phyloP scores from a whole-genome alignment of 148 eudicot genomes.

The Suaeda aralocaspica region DNA sequence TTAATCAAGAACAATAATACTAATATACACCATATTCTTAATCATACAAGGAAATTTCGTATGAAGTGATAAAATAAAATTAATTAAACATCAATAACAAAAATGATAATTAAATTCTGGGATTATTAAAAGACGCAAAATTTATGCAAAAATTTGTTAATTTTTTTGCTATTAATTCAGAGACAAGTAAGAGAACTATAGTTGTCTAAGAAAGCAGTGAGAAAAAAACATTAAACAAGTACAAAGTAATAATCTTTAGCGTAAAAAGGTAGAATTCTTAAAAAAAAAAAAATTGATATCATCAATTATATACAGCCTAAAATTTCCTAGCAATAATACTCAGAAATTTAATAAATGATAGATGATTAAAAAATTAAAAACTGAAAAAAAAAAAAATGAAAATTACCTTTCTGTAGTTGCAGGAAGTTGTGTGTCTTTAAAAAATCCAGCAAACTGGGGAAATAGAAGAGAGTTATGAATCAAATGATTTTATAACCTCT shows the following conservation, averaged over 20 bases:
- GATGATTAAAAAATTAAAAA: neutral
- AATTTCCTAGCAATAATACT: neutral
- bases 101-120: no score
- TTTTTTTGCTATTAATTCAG: no score
- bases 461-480: neutral
- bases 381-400: neutral
- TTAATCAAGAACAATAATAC: neutral
- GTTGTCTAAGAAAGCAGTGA: neutral
- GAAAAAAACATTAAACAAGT: no score
- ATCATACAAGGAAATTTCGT: no score
- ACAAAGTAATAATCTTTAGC: neutral
- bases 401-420: slow-evolving; percentile 8
- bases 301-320: neutral
- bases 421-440: neutral
- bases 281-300: neutral
- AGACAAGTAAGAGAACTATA: neutral
- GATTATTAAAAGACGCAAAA: neutral
- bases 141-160: neutral
- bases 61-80: no score
- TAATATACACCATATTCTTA: neutral
- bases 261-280: neutral
- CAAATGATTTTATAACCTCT: neutral
- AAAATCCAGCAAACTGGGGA: slow-evolving; percentile 6
- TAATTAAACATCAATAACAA: neutral
- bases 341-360: no score